Evolutionary conservation across 306 rosid genomes (phyloP).

Genomic region (Senna tora): DNA sequence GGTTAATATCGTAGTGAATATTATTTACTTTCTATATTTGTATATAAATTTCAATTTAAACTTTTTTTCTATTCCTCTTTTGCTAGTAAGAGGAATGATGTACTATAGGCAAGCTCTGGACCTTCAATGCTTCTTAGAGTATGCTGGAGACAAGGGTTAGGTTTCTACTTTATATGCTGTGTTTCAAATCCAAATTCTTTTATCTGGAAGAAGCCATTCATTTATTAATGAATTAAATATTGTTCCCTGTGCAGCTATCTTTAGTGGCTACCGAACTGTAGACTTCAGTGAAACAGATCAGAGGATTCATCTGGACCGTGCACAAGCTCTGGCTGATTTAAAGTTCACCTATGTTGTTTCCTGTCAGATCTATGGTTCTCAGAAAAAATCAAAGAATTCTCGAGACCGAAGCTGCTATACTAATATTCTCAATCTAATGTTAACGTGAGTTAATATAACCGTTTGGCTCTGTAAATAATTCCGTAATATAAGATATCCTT

Average conservation of each 20-base stretch:
- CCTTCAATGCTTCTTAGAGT: slow-evolving; percentile 75
- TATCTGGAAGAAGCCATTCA: slow-evolving; percentile 1
- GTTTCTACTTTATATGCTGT: slow-evolving; percentile 32
- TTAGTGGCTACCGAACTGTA: slow-evolving; percentile 48
- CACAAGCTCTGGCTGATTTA: slow-evolving; percentile 85
- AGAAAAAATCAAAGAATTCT: slow-evolving; percentile 60
- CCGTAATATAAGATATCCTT: slow-evolving; percentile 25
- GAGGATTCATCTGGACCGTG: slow-evolving; percentile 40
- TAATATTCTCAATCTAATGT: slow-evolving; percentile 81
- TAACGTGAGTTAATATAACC: slow-evolving; percentile 62
- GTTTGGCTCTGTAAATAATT: slow-evolving; percentile 19
- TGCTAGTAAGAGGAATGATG: slow-evolving; percentile 98
- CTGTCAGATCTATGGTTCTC: slow-evolving; percentile 84
- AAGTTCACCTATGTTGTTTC: slow-evolving; percentile 97
- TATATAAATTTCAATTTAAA: slow-evolving; percentile 28
- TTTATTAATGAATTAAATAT: slow-evolving; percentile 27
- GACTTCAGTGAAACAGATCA: slow-evolving; percentile 30
- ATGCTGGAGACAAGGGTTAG: slow-evolving; percentile 66
- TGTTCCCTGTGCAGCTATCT: slow-evolving; percentile 52
- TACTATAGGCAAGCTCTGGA: slow-evolving; percentile 75
- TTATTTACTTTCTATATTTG: slow-evolving; percentile 22
- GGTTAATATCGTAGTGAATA: slow-evolving; percentile 53
- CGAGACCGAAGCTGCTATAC: slow-evolving; percentile 60
- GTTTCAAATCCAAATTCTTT: slow-evolving; percentile 31
- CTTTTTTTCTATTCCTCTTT: slow-evolving; percentile 34